Conservation (phyloP, 2,329 filamentous ascomycete species). For the Gnomoniopsis smithogilvyi region DNA sequence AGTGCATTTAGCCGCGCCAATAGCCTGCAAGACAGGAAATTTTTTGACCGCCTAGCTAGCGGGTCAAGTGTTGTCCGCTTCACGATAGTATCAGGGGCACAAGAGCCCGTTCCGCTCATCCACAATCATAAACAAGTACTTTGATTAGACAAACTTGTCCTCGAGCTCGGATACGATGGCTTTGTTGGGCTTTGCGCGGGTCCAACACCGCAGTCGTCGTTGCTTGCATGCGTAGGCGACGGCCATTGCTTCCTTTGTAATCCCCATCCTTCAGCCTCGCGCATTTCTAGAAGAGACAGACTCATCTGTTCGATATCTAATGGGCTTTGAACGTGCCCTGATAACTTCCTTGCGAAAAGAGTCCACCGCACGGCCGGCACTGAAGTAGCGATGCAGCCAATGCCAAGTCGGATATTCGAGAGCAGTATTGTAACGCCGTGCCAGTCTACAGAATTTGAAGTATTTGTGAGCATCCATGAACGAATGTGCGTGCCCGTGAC, state of each 20-base stretch:
- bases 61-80: conserved; percentile 6
- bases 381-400: neutral
- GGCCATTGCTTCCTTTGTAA: neutral
- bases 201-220: neutral
- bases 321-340: neutral
- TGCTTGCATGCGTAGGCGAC: neutral
- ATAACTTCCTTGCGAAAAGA: neutral
- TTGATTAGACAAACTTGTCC: neutral
- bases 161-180: neutral
- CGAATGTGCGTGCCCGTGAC: neutral
- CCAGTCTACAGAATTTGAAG: neutral
- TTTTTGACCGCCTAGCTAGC: neutral
- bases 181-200: neutral
- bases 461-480: neutral
- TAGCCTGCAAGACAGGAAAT: conserved; percentile 5
- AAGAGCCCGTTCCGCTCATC: neutral
- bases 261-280: neutral
- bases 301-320: neutral
- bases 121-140: neutral
- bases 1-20: conserved; percentile 32
- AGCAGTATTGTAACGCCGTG: neutral
- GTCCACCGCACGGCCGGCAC: too few relatives aligned
- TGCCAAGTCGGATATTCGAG: neutral
- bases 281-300: neutral
- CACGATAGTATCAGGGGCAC: neutral